Evolutionary conservation across 2,329 filamentous ascomycete genomes (phyloP).

Genomic region (Alternaria sp.): DNA sequence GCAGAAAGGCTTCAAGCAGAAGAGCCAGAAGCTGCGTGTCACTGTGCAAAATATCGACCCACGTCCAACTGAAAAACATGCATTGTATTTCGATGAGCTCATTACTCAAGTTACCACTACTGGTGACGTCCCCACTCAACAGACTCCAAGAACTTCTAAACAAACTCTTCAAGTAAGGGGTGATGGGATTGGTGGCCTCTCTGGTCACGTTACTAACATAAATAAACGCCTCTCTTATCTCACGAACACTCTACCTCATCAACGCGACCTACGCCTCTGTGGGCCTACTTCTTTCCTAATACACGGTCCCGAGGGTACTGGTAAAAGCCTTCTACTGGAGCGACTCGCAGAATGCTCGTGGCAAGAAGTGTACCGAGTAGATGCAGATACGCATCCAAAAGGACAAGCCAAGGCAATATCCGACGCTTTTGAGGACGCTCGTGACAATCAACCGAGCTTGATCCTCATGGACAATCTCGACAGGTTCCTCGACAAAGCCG

Average conservation of each 20-base stretch:
- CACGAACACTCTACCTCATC: conserved; percentile 24
- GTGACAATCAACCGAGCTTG: conserved; percentile 74
- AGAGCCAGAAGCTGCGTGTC: conserved; percentile 64
- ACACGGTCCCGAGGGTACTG: conserved; percentile 83
- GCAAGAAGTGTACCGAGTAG: conserved; percentile 72
- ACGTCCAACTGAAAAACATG: conserved; percentile 33
- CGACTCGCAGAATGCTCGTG: conserved; percentile 72
- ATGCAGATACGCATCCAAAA: conserved; percentile 56
- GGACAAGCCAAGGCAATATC: conserved; percentile 65
- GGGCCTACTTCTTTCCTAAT: conserved; percentile 70
- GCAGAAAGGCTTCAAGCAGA: conserved; percentile 57
- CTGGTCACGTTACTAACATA: conserved; percentile 68
- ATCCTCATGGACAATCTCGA: conserved; percentile 83
- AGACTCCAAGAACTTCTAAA: conserved; percentile 19
- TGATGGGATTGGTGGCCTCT: conserved; percentile 72
- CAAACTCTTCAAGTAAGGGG: conserved; percentile 43
- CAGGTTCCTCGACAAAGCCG: conserved; percentile 58
- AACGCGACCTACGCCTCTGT: conserved; percentile 40
- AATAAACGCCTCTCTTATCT: conserved; percentile 68
- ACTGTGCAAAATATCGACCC: conserved; percentile 64
- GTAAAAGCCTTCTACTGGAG: conserved; percentile 79
- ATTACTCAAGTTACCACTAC: conserved; percentile 35
- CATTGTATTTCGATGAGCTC: conserved; percentile 44
- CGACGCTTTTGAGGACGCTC: conserved; percentile 74
- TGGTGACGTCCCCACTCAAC: conserved; percentile 19